Conservation (phyloP, 1,284 basidiomycete genomes). For the Pseudozyma flocculosa region DNA sequence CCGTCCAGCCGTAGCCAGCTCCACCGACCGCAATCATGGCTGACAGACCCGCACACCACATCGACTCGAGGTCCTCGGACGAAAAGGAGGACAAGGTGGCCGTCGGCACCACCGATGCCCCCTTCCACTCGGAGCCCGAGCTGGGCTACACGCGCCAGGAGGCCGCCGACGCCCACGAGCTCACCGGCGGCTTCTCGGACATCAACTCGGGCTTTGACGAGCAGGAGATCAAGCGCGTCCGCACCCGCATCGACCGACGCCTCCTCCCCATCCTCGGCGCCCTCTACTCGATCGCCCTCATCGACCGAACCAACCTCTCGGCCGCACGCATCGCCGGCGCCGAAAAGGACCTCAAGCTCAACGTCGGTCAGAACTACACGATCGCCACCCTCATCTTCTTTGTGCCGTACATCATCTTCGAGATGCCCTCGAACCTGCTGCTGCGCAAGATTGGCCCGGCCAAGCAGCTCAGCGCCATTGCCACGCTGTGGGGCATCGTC, state of each 20-base stretch:
- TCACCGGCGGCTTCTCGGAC: slow-evolving; percentile 24
- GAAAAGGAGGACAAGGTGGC: too few species aligned
- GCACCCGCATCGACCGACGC: slow-evolving; percentile 54
- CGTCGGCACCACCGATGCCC: too few species aligned
- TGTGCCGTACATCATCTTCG: slow-evolving; percentile 21
- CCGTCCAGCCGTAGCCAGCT: too few species aligned
- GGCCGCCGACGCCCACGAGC: slow-evolving; percentile 12
- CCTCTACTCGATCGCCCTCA: slow-evolving; percentile 57
- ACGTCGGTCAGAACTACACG: slow-evolving; percentile 46
- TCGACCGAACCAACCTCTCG: slow-evolving; percentile 51
- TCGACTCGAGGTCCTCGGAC: too few species aligned
- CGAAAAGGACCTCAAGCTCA: slow-evolving; percentile 34
- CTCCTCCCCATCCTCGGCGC: slow-evolving; percentile 58
- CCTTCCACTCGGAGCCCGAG: too few species aligned
- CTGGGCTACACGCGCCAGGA: too few species aligned
- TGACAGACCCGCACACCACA: too few species aligned
- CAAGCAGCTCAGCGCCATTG: slow-evolving; percentile 55
- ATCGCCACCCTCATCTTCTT: slow-evolving; percentile 59
- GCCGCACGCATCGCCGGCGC: slow-evolving; percentile 47
- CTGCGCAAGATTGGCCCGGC: slow-evolving; percentile 58
- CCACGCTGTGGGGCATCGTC: slow-evolving; percentile 58
- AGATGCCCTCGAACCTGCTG: slow-evolving; percentile 45
- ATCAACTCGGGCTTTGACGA: slow-evolving; percentile 40
- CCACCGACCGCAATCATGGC: too few species aligned
- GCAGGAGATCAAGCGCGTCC: slow-evolving; percentile 38